phyloP scores from a whole-genome alignment of 441 rosid species.

The Hypseocharis bilobata region DNA sequence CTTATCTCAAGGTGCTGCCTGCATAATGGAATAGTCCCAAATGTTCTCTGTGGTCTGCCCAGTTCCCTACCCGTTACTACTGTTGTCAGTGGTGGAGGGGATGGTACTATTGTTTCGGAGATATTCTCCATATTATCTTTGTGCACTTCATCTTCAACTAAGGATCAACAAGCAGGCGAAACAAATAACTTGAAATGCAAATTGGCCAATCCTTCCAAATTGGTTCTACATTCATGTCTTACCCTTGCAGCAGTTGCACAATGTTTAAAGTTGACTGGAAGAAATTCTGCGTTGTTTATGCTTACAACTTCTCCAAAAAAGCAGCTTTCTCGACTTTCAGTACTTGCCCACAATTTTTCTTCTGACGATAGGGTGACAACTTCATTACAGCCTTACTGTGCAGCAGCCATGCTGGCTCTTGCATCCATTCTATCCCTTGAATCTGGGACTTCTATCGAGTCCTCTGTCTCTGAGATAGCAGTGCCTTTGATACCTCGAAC shows the following conservation, averaged over 20 bases:
- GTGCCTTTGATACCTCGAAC: slow-evolving; percentile 86
- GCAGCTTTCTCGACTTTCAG: slow-evolving; percentile 70
- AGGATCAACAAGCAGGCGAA: slow-evolving; percentile 57
- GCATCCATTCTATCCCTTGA: slow-evolving; percentile 91
- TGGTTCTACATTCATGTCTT: slow-evolving; percentile 61
- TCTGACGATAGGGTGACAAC: slow-evolving; percentile 52
- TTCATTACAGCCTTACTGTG: slow-evolving; percentile 55
- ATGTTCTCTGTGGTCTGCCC: slow-evolving; percentile 83
- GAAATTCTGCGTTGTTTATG: slow-evolving; percentile 79
- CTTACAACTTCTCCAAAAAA: slow-evolving; percentile 75
- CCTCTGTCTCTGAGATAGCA: slow-evolving; percentile 65
- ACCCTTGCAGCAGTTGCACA: slow-evolving; percentile 70
- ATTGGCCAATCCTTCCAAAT: slow-evolving; percentile 42
- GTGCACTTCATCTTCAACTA: slow-evolving; percentile 42
- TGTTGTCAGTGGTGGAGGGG: slow-evolving; percentile 85
- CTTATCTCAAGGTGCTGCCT: slow-evolving; percentile 84
- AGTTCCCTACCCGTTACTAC: slow-evolving; percentile 76
- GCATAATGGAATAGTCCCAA: slow-evolving; percentile 59
- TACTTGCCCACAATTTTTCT: slow-evolving; percentile 60
- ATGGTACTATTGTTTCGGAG: slow-evolving; percentile 75
- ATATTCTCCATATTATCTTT: slow-evolving; percentile 58
- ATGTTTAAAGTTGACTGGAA: slow-evolving; percentile 67
- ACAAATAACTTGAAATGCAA: slow-evolving; percentile 44
- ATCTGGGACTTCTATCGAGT: slow-evolving; percentile 60
- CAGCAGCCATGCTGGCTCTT: slow-evolving; percentile 87